These are phyloP conservation scores for Hypoxylon fragiforme DNA, from an alignment of 495 filamentous ascomycete species.

Conservation along the genomic window DNA sequence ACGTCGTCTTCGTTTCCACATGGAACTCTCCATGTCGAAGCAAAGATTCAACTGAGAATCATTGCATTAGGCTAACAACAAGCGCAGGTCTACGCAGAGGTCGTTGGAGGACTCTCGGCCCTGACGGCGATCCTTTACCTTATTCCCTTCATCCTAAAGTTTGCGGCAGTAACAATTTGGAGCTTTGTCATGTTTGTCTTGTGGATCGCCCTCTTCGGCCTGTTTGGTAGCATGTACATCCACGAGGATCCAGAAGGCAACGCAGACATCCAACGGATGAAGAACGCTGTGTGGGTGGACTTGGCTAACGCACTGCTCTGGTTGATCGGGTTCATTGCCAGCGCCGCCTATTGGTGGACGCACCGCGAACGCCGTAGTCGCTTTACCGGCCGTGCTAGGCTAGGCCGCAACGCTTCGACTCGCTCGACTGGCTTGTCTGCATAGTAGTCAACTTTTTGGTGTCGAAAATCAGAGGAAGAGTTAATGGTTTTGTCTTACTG, in stretches of 20 bases:
- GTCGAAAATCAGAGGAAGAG: neutral
- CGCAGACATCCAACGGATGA: constrained; percentile 69
- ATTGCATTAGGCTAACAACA: neutral
- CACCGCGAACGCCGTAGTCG: constrained; percentile 46
- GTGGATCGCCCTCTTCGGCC: constrained; percentile 78
- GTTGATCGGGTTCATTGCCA: constrained; percentile 57
- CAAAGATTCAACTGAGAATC: too few species aligned
- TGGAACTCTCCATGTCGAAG: too few species aligned
- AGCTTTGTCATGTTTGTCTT: constrained; percentile 71
- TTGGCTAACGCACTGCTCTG: constrained; percentile 72
- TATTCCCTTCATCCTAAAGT: constrained; percentile 63
- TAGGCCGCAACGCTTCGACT: constrained; percentile 33
- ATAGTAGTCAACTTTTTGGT: constrained; percentile 1
- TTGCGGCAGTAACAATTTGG: constrained; percentile 62
- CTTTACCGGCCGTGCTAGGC: constrained; percentile 54
- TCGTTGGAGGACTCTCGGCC: constrained; percentile 63
- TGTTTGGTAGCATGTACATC: constrained; percentile 80
- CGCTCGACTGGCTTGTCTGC: constrained; percentile 22
- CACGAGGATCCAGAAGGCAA: constrained; percentile 63
- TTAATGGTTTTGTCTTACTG: too few species aligned
- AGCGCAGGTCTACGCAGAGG: constrained; percentile 66
- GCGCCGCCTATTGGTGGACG: constrained; percentile 48
- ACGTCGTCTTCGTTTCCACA: too few species aligned
- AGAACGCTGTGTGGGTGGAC: constrained; percentile 85
- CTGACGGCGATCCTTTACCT: constrained; percentile 64